These are phyloP conservation scores for Stephanodiscus triporus DNA, from an alignment of 108 stramenopile species.

Conservation along the genomic window DNA sequence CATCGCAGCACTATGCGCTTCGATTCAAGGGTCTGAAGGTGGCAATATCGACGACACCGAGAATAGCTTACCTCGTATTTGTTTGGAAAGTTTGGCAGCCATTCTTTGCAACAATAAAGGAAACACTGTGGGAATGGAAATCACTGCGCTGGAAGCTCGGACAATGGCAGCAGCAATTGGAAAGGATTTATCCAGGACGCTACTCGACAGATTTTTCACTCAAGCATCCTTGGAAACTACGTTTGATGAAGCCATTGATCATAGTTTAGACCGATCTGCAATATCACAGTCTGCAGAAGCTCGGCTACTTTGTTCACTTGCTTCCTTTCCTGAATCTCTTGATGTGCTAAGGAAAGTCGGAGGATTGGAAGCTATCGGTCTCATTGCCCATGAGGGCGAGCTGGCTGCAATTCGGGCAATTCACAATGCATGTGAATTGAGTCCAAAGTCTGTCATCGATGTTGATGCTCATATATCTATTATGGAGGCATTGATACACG, in stretches of 20 bases:
- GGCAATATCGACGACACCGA: conserved; percentile 55
- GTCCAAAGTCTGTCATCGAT: conserved; percentile 60
- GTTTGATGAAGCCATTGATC: conserved; percentile 22
- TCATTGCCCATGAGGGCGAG: conserved; percentile 81
- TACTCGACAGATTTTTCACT: conserved; percentile 71
- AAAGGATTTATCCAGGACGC: conserved; percentile 72
- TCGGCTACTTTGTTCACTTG: conserved; percentile 72
- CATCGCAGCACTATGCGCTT: conserved; percentile 70
- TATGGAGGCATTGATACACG: conserved; percentile 53
- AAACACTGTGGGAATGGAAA: conserved; percentile 17
- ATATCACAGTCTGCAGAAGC: conserved; percentile 80
- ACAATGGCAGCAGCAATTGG: conserved; percentile 68
- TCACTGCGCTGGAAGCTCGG: conserved; percentile 58
- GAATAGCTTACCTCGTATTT: conserved; percentile 56
- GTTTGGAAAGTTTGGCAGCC: conserved; percentile 67
- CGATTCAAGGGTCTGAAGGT: conserved; percentile 61
- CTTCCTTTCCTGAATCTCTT: conserved; percentile 67
- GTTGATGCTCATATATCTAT: conserved; percentile 67
- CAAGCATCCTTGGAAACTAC: conserved; percentile 58
- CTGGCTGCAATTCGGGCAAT: conserved; percentile 63
- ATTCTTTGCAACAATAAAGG: conserved; percentile 43
- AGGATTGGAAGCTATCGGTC: conserved; percentile 76
- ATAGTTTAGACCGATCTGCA: conserved; percentile 19
- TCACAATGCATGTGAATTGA: conserved; percentile 62
- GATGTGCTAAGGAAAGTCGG: conserved; percentile 60